These are phyloP conservation scores for Sugiyamaella castrensis DNA, from an alignment of 1,139 yeast genomes.

Conservation along the genomic window DNA sequence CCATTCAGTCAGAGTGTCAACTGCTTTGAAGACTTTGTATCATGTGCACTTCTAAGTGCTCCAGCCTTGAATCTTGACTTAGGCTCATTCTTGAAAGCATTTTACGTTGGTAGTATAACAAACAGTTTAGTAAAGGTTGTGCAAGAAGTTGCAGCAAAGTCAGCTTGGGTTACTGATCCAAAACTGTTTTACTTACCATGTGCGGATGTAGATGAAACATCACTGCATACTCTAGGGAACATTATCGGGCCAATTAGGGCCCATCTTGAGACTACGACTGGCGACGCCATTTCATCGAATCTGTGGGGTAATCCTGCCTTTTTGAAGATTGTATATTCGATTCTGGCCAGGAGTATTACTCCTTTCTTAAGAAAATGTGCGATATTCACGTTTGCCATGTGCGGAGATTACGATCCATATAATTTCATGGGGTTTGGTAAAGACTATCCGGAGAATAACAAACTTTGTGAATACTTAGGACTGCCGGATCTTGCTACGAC, in stretches of 20 bases:
- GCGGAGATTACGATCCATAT: conserved; percentile 51
- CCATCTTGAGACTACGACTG: conserved; percentile 17
- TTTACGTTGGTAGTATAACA: conserved; percentile 4
- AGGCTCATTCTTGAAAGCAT: conserved; percentile 7
- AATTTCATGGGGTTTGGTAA: conserved; percentile 36
- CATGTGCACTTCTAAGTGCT: conserved; percentile 9
- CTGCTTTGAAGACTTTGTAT: conserved; percentile 13
- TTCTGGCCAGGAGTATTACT: conserved; percentile 55
- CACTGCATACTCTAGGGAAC: conserved; percentile 19
- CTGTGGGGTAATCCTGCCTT: conserved; percentile 25
- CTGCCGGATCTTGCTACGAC: conserved; percentile 45
- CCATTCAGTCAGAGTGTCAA: conserved; percentile 1
- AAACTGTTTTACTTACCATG: conserved; percentile 4
- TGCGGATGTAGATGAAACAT: conserved; percentile 15
- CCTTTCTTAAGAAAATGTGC: conserved; percentile 70
- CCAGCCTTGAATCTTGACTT: conserved; percentile 8
- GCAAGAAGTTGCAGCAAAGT: conserved; percentile 1
- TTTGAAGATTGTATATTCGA: conserved; percentile 45
- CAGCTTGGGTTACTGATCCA: conserved; percentile 7
- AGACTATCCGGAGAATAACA: conserved; percentile 50
- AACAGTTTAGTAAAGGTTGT: conserved; percentile 3
- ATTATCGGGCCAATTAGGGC: conserved; percentile 21
- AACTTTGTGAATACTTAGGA: conserved; percentile 52
- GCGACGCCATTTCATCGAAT: conserved; percentile 8
- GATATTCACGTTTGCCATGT: conserved; percentile 55